A percentile compares a stretch with the other conserved stretches of the same genome.
These are phyloP conservation scores for Zizania palustris DNA, from an alignment of 202 grass and related monocot genomes.

Conservation along the genomic window DNA sequence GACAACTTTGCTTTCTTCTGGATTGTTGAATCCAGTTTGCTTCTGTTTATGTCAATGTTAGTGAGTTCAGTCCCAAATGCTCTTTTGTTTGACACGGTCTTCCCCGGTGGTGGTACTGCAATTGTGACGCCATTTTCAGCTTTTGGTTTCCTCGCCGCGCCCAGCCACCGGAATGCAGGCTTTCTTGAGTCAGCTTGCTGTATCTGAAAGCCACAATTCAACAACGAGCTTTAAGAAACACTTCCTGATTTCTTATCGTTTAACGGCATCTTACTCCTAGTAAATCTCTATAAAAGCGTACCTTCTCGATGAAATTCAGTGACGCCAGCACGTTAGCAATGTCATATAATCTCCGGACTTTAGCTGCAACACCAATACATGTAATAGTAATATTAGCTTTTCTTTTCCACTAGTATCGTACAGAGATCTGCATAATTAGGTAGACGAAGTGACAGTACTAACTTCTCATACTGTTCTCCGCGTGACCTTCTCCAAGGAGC, in stretches of 20 bases:
- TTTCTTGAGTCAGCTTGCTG: conserved; percentile 71
- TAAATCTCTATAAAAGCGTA: conserved; percentile 8
- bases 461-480: conserved; percentile 88
- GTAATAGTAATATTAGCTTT: conserved; percentile 20
- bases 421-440: neutral
- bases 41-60: conserved; percentile 60
- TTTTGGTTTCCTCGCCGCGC: conserved; percentile 40
- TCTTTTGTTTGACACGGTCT: conserved; percentile 62
- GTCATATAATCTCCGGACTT: conserved; percentile 89
- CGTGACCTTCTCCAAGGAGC: conserved; percentile 72
- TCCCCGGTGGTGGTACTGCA: conserved; percentile 28
- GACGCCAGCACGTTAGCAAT: conserved; percentile 92
- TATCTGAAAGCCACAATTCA: conserved; percentile 50
- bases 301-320: conserved; percentile 86
- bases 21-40: conserved; percentile 40
- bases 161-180: conserved; percentile 86
- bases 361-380: conserved; percentile 56
- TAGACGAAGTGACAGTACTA: conserved; percentile 7
- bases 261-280: neutral
- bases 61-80: conserved; percentile 83
- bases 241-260: no score
- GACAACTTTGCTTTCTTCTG: conserved; percentile 57
- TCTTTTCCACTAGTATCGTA: neutral
- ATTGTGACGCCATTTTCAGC: conserved; percentile 44
- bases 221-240: conserved; percentile 29